phyloP scores from a whole-genome alignment of 1,284 basidiomycete species.

The Pascua guehoae region DNA sequence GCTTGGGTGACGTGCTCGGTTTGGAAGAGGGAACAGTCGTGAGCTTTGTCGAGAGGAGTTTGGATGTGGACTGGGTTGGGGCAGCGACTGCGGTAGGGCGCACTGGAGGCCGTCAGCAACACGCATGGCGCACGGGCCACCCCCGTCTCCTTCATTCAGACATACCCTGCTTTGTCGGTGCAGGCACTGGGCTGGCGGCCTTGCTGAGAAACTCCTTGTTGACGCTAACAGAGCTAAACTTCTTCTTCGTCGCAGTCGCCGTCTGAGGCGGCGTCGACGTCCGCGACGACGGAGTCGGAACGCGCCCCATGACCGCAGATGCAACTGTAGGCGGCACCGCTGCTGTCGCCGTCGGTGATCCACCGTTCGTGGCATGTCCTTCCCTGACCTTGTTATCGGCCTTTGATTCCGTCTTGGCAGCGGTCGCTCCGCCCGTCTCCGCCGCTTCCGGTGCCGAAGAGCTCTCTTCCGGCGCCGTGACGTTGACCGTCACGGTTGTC shows the following conservation, averaged over 20 bases:
- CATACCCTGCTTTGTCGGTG: slow-evolving; percentile 17
- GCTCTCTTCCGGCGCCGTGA: no score
- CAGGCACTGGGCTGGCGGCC: slow-evolving; percentile 51
- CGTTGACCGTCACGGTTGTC: no score
- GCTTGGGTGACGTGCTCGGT: slow-evolving; percentile 30
- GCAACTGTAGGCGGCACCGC: slow-evolving; percentile 4
- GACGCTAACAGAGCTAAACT: slow-evolving; percentile 80
- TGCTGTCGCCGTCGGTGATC: not conserved
- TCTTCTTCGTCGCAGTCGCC: slow-evolving; percentile 59
- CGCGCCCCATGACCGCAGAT: slow-evolving; percentile 15
- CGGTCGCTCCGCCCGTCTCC: no score
- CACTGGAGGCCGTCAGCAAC: slow-evolving; percentile 17
- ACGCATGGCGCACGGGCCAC: slow-evolving; percentile 1
- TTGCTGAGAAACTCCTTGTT: slow-evolving; percentile 93
- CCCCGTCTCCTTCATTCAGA: not conserved
- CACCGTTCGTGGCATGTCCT: no score
- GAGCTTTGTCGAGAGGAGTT: slow-evolving; percentile 51
- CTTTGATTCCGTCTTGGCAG: not conserved
- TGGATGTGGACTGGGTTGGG: slow-evolving; percentile 56
- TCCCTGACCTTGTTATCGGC: not conserved
- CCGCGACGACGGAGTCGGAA: slow-evolving; percentile 37
- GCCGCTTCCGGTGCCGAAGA: no score
- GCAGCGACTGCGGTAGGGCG: slow-evolving; percentile 51
- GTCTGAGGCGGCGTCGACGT: slow-evolving; percentile 42
- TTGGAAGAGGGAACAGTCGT: slow-evolving; percentile 15